Base-by-base conservation (phyloP, 2,329 filamentous ascomycete species). In the Xylariaceae sp. region DNA sequence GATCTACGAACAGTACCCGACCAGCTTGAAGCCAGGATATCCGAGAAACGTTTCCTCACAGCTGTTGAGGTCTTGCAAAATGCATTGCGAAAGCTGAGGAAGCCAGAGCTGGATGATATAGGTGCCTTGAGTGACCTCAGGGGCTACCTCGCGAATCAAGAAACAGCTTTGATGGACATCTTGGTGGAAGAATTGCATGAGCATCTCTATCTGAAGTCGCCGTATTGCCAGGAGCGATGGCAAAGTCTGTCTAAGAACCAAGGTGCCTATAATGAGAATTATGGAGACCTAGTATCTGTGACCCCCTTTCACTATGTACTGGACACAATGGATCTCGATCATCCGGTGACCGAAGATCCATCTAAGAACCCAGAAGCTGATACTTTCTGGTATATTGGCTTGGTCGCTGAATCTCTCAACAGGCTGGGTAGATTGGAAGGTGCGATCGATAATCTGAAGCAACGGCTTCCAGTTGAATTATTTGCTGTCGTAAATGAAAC, bases 171-270 rank as follows among this genome's bases (percentile, higher is more conserved):
- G 49, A 91, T 91, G 58, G 93, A 98, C 59, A 97, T 97, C 39
- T 64, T 98, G 42, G 83, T 97, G n/a, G 93, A 98, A 62, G 93
- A 98, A 64, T 73, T 98, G 26, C 93, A 98, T 61, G 93, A 95
- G 61, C 93, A 98, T 65, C 74, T 98, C 3, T 98, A 98, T 60
- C 79, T 98, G 30, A 97, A 97, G 62, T 97, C 91, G 3, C 93
- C 91, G 0, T 98, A 98, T 61, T 97, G 91, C 60, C 89, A 95
- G 60, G 89, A 95, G 61, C 77, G 93, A 52, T 98, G 93, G 93
- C 94, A 95, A 64, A 79, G 78, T 44, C 79, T 95, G 45, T 76
- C 83, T 29, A 85, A 84, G 53, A 78, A 76, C 29, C 83, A 87
- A 49, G 73, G 78, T 36, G 68, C 70, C 3, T 69, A 67, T 46